Conservation (phyloP, 164 flowering plant species). For the grape (Vitis vinifera) region DNA sequence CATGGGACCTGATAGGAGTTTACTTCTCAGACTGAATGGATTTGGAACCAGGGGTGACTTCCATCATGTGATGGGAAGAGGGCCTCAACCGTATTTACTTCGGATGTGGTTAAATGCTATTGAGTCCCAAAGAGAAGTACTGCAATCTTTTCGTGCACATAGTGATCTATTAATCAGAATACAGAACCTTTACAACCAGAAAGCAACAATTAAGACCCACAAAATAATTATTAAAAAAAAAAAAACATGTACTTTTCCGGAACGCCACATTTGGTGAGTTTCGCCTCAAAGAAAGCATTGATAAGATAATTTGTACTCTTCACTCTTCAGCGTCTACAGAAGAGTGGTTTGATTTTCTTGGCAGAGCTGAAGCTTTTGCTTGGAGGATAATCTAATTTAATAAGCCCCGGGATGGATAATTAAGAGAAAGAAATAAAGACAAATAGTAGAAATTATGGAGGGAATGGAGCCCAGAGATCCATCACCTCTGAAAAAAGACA, state of each 20-base stretch:
- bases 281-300: not conserved
- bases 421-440: not conserved
- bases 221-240: not conserved
- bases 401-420: not conserved
- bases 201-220: not conserved
- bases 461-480: slow-evolving; percentile 3
- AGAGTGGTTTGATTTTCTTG: not conserved
- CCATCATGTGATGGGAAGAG: too few relatives aligned
- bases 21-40: too few relatives aligned
- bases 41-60: too few relatives aligned
- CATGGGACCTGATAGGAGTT: too few relatives aligned
- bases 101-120: not conserved
- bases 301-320: not conserved
- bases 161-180: not conserved
- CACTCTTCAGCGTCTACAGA: too few relatives aligned
- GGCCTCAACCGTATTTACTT: not conserved
- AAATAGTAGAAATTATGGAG: slow-evolving; percentile 1
- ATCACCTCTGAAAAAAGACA: not conserved
- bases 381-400: not conserved
- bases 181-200: not conserved
- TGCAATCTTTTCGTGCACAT: not conserved
- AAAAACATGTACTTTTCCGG: not conserved
- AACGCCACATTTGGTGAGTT: too few relatives aligned
- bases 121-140: not conserved
- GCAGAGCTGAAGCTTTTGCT: not conserved